A percentile compares a stretch with the other conserved stretches of the same genome.
Evolutionary conservation across 768 basidiomycete genomes (phyloP).

Genomic region (Amanita inopinata): DNA sequence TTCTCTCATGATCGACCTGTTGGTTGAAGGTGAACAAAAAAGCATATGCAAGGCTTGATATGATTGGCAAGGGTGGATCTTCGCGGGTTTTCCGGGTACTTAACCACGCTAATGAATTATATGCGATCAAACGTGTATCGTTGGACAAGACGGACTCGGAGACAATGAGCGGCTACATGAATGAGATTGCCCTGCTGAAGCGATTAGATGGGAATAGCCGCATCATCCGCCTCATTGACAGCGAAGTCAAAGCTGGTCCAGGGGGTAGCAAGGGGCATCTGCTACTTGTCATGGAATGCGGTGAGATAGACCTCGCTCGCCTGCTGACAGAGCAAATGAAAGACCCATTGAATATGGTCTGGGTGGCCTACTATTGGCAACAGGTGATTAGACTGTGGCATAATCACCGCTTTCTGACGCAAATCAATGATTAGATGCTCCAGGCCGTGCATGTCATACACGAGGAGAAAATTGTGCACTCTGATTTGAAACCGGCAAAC

Average conservation of each 20-base stretch:
- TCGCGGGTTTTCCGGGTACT: constrained; percentile 94
- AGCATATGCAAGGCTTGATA: constrained; percentile 73
- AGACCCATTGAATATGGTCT: constrained; percentile 83
- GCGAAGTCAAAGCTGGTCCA: constrained; percentile 69
- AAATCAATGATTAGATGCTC: constrained; percentile 60
- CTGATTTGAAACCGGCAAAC: constrained; percentile 96
- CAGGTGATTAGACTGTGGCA: constrained; percentile 50
- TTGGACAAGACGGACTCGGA: constrained; percentile 85
- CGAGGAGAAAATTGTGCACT: constrained; percentile 97
- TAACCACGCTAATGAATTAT: constrained; percentile 63
- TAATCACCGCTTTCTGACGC: background rate
- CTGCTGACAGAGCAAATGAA: constrained; percentile 78
- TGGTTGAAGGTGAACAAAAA: constrained; percentile 66
- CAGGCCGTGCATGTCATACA: constrained; percentile 98
- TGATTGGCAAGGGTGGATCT: constrained; percentile 89
- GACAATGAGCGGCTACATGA: constrained; percentile 88
- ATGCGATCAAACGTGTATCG: constrained; percentile 87
- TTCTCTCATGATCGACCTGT: background rate
- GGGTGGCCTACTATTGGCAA: constrained; percentile 94
- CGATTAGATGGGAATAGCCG: constrained; percentile 90
- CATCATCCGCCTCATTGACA: constrained; percentile 87
- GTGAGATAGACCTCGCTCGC: constrained; percentile 85
- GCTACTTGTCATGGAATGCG: constrained; percentile 92
- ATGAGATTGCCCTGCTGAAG: constrained; percentile 89
- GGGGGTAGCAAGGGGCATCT: constrained; percentile 66